phyloP scores from a whole-genome alignment of 495 filamentous ascomycete genomes.

The Penicillium argentinense region DNA sequence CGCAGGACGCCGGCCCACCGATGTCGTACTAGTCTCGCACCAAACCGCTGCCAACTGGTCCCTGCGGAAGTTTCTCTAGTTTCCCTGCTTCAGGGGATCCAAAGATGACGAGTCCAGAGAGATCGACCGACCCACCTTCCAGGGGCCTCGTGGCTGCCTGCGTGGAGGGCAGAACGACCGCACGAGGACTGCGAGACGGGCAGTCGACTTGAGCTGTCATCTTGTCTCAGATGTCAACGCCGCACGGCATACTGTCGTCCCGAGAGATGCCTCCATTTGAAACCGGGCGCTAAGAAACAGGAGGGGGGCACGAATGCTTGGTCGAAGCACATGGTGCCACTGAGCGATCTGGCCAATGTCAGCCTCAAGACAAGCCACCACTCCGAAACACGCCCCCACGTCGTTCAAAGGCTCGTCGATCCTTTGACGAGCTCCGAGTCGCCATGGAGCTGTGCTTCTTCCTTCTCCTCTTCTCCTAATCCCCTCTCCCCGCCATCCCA shows the following conservation, averaged over 20 bases:
- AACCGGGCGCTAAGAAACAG: not conserved
- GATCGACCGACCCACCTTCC: constrained; percentile 23
- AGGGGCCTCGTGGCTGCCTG: constrained; percentile 13
- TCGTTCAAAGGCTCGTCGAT: not conserved
- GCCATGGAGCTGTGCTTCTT: constrained; percentile 11
- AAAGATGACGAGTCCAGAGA: constrained; percentile 3
- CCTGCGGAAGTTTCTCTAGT: not conserved
- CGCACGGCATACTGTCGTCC: too few species aligned
- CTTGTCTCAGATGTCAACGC: too few species aligned
- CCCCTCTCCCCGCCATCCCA: not conserved
- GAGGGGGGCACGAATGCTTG: not conserved
- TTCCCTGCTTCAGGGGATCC: not conserved
- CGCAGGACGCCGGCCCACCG: too few species aligned
- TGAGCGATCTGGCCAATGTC: constrained; percentile 13
- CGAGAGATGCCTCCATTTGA: not conserved
- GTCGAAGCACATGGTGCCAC: constrained; percentile 1
- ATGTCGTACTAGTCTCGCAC: too few species aligned
- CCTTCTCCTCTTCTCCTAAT: not conserved
- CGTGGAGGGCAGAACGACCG: too few species aligned
- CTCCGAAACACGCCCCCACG: constrained; percentile 12
- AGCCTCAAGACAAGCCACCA: constrained; percentile 5
- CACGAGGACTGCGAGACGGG: too few species aligned
- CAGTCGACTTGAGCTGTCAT: too few species aligned
- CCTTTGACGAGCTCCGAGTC: constrained; percentile 5
- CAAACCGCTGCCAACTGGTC: too few species aligned